Conservation (phyloP, 257 asterid genomes). For the Solanum chmielewskii region DNA sequence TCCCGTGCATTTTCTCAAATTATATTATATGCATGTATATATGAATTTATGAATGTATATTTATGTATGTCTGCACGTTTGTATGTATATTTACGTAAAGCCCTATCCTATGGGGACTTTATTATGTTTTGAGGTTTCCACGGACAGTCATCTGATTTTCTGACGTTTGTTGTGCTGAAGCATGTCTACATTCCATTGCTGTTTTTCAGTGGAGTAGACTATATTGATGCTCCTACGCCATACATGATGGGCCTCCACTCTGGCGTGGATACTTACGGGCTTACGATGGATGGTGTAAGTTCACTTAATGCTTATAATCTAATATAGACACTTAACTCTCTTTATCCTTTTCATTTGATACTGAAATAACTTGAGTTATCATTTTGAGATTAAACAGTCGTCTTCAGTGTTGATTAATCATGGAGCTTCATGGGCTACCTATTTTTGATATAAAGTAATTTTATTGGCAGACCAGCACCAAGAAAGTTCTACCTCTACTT, state of each 20-base stretch:
- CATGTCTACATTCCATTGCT: slow-evolving; percentile 99
- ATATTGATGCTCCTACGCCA: slow-evolving; percentile 99
- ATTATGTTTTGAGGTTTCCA: slow-evolving; percentile 12
- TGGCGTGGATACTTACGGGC: slow-evolving; percentile 84
- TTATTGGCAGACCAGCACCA: background rate
- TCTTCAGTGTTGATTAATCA: background rate
- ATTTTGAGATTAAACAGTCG: background rate
- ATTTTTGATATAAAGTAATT: background rate
- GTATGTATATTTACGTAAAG: background rate
- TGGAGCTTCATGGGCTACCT: background rate
- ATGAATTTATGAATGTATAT: background rate
- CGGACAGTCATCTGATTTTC: slow-evolving; percentile 36
- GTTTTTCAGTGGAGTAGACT: slow-evolving; percentile 99
- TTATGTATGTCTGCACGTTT: background rate
- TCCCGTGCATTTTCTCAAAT: background rate
- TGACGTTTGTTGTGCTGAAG: slow-evolving; percentile 72
- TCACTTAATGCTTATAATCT: background rate
- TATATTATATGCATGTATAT: slow-evolving; percentile 3
- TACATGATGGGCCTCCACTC: slow-evolving; percentile 99
- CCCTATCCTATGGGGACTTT: slow-evolving; percentile 5
- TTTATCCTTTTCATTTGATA: background rate
- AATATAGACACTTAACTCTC: background rate
- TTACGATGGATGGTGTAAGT: slow-evolving; percentile 97
- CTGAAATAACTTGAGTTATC: background rate
- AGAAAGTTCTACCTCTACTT: background rate